Evolutionary conservation across 495 filamentous ascomycete genomes (phyloP).

Genomic region (Penicillium coffeae): DNA sequence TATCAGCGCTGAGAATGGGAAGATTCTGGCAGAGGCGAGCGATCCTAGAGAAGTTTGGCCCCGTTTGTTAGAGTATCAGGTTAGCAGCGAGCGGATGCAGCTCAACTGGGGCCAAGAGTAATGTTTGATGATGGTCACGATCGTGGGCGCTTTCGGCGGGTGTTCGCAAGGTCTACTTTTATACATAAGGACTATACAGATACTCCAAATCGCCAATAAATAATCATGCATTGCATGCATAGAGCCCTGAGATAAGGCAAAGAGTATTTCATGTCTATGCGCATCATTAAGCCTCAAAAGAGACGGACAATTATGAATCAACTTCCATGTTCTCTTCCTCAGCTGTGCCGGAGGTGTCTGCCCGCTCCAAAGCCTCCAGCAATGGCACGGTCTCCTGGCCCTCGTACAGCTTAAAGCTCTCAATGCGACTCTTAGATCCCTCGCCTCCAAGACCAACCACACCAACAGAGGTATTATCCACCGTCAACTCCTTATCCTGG

Average conservation of each 20-base stretch:
- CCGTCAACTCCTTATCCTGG: conserved; percentile 95
- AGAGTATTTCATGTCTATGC: conserved; percentile 36
- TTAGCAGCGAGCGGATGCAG: conserved; percentile 67
- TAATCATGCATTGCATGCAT: conserved; percentile 6
- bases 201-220: conserved; percentile 1
- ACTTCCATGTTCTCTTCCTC: conserved; percentile 78
- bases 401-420: conserved; percentile 91
- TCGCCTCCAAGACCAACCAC: conserved; percentile 64
- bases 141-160: background rate
- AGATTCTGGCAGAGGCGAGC: conserved; percentile 74
- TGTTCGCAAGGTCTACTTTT: background rate
- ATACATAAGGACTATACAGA: background rate
- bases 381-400: conserved; percentile 71
- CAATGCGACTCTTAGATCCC: conserved; percentile 50
- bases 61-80: conserved; percentile 68
- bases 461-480: conserved; percentile 91
- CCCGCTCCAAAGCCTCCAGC: conserved; percentile 64
- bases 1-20: conserved; percentile 60
- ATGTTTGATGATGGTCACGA: background rate
- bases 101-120: conserved; percentile 76
- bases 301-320: conserved; percentile 53
- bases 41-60: conserved; percentile 67
- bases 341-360: conserved; percentile 63
- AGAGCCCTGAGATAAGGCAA: conserved; percentile 20
- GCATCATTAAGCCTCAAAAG: conserved; percentile 21